Percentiles rank a stretch among this genome's conserved stretches.
phyloP scores from a whole-genome alignment of 2,329 filamentous ascomycete species.

The Apiospora phragmitis region DNA sequence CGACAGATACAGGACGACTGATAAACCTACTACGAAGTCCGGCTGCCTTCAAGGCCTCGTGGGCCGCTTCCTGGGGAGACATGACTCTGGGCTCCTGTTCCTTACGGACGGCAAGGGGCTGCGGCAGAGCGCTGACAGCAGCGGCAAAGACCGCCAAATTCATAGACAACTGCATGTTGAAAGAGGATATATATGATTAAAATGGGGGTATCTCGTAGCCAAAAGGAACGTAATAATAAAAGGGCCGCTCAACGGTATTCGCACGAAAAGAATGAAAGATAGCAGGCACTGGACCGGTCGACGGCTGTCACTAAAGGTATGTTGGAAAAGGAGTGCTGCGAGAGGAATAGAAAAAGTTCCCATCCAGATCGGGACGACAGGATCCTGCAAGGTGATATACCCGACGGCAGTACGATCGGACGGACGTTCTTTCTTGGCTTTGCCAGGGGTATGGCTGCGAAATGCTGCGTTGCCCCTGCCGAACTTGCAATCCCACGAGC shows the following conservation, averaged over 20 bases:
- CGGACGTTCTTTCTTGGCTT: not conserved
- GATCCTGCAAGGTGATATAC: not conserved
- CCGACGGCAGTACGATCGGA: not conserved
- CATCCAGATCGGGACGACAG: not conserved
- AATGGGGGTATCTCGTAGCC: not conserved
- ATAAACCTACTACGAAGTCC: not conserved
- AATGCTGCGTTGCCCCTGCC: not conserved
- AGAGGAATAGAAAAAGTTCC: not conserved
- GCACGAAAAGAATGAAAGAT: constrained; percentile 11
- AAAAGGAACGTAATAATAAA: constrained; percentile 8
- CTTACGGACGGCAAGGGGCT: constrained; percentile 4
- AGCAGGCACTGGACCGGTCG: constrained; percentile 12
- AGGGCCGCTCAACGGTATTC: constrained; percentile 10
- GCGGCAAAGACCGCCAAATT: constrained; percentile 10
- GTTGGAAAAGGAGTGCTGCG: constrained; percentile 7
- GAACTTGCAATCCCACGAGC: not conserved
- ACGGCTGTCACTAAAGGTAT: constrained; percentile 12
- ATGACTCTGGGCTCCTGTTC: not conserved
- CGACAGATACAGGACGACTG: no score
- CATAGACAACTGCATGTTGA: constrained; percentile 13
- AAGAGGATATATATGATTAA: not conserved
- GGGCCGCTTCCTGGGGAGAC: constrained; percentile 13
- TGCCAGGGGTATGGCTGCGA: not conserved
- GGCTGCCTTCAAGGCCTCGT: constrained; percentile 3
- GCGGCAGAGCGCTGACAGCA: constrained; percentile 12